Percentiles rank a stretch among this genome's conserved stretches.
Evolutionary conservation across 2,329 filamentous ascomycete genomes (phyloP).

Genomic region (Diaporthe citri): DNA sequence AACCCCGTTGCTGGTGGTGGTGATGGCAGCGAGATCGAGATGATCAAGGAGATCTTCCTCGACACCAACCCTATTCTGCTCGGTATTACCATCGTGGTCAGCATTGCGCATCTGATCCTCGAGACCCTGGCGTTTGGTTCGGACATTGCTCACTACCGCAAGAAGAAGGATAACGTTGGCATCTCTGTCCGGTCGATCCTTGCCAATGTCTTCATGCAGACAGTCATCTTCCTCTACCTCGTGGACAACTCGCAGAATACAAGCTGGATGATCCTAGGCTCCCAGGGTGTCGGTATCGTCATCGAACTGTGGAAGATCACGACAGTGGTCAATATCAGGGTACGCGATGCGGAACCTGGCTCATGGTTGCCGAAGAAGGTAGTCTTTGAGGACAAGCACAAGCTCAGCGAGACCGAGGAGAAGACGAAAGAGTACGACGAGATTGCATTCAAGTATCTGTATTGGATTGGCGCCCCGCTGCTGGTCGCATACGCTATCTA

Average conservation of each 20-base stretch:
- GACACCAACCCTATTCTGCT: constrained; percentile 95
- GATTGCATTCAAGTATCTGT: constrained; percentile 98
- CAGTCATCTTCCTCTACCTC: constrained; percentile 94
- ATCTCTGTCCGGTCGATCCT: constrained; percentile 96
- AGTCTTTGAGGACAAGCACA: constrained; percentile 95
- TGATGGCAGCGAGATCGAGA: constrained; percentile 94
- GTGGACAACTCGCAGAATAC: constrained; percentile 98
- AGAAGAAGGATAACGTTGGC: constrained; percentile 99
- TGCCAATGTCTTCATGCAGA: constrained; percentile 98
- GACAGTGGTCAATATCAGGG: constrained; percentile 89
- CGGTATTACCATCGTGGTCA: constrained; percentile 85
- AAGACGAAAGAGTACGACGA: constrained; percentile 99
- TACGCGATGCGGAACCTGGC: constrained; percentile 76
- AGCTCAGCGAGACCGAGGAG: constrained; percentile 93
- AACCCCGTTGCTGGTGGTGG: constrained; percentile 79
- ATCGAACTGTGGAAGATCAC: constrained; percentile 93
- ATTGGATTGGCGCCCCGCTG: constrained; percentile 89
- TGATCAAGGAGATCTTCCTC: constrained; percentile 95
- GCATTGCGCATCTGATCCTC: constrained; percentile 91
- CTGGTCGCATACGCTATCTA: constrained; percentile 91
- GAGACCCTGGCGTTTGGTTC: constrained; percentile 97
- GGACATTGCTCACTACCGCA: constrained; percentile 97
- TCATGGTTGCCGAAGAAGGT: constrained; percentile 84
- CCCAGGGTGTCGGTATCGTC: constrained; percentile 84
- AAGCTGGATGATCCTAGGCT: constrained; percentile 98